Evolutionary conservation across 345 rosid species (phyloP).

Genomic region (Psidium guajava): DNA sequence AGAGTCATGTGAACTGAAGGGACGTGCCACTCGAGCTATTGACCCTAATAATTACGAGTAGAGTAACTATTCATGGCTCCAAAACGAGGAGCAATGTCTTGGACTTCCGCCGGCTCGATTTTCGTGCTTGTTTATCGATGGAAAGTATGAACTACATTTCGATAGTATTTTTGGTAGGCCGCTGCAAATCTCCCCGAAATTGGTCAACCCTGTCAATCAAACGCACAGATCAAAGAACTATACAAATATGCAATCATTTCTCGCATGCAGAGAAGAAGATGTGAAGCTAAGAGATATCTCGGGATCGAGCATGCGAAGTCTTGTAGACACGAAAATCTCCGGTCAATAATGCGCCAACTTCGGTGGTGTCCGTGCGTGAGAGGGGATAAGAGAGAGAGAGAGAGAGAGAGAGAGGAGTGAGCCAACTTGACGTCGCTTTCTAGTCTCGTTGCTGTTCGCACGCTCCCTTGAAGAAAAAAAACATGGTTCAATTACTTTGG

Average conservation of each 20-base stretch:
- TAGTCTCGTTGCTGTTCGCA: neutral
- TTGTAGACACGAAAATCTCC: neutral
- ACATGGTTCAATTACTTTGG: neutral
- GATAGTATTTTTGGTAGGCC: neutral
- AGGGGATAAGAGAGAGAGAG: neutral
- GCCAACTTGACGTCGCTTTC: neutral
- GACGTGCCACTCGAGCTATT: too few species aligned
- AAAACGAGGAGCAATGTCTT: too few species aligned
- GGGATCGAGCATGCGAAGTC: neutral
- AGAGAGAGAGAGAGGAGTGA: too few species aligned
- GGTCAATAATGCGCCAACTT: neutral
- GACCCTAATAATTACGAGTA: too few species aligned
- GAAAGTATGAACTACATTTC: too few species aligned
- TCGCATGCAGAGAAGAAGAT: neutral
- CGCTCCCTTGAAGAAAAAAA: neutral
- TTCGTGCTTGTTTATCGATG: too few species aligned
- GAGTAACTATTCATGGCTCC: too few species aligned
- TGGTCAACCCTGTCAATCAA: neutral
- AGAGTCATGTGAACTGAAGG: too few species aligned
- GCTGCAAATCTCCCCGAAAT: neutral
- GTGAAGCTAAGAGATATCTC: neutral
- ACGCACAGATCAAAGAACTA: neutral
- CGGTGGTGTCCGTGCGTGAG: neutral
- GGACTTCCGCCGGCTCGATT: too few species aligned
- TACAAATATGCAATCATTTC: neutral